Evolutionary conservation across 176 grass and related monocot genomes (phyloP).

Genomic region (Bolboschoenus planiculmis): DNA sequence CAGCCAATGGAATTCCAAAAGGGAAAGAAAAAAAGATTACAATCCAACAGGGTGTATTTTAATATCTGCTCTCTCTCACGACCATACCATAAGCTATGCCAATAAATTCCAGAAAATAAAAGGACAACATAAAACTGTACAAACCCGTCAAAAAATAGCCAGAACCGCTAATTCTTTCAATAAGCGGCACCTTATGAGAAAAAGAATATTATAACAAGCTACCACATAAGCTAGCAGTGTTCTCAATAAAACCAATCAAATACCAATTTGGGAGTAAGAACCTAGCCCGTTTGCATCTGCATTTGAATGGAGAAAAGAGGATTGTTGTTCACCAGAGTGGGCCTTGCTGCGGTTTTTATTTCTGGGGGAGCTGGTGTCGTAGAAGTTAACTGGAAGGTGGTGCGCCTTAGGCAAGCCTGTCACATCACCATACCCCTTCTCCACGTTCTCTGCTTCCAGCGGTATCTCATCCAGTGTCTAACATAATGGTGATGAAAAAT

Average conservation of each 20-base stretch:
- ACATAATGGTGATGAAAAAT: neutral
- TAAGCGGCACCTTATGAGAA: conserved; percentile 8
- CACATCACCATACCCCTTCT: conserved; percentile 73
- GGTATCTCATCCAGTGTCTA: conserved; percentile 97
- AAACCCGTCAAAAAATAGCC: conserved; percentile 12
- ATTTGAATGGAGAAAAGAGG: conserved; percentile 35
- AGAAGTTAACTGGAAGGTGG: conserved; percentile 44
- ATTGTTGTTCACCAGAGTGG: conserved; percentile 62
- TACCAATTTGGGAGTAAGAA: conserved; percentile 21
- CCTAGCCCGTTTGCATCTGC: conserved; percentile 56
- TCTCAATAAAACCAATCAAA: conserved; percentile 23
- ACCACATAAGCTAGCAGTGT: conserved; percentile 24
- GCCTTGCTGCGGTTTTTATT: conserved; percentile 46
- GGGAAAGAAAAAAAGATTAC: conserved; percentile 10
- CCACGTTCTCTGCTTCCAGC: conserved; percentile 76
- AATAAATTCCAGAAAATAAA: conserved; percentile 7
- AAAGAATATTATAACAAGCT: conserved; percentile 21
- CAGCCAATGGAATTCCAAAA: conserved; percentile 8
- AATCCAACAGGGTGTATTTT: conserved; percentile 7
- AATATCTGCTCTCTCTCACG: neutral
- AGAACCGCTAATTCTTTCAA: conserved; percentile 13
- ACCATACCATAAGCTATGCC: conserved; percentile 16
- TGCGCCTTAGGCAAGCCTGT: conserved; percentile 60
- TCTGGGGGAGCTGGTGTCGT: conserved; percentile 42
- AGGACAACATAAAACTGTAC: conserved; percentile 12